Evolutionary conservation across 306 rosid genomes (phyloP).

Genomic region (Mimosa bimucronata): DNA sequence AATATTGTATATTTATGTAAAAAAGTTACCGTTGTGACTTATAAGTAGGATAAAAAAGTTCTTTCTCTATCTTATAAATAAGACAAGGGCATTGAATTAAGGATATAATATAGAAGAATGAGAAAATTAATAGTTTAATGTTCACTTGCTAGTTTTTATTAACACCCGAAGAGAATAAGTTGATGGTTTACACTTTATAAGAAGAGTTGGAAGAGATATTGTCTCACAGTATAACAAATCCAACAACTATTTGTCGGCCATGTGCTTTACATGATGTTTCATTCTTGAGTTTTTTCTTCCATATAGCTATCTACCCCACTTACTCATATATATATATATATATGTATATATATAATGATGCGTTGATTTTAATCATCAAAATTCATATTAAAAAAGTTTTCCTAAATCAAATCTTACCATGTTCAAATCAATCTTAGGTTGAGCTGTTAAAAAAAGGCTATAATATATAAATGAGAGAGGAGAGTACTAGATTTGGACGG

Average conservation of each 20-base stretch:
- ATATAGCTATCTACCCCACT: not conserved
- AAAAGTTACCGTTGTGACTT: too few species aligned
- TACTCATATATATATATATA: not conserved
- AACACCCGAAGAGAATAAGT: not conserved
- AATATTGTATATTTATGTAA: too few species aligned
- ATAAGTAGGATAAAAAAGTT: too few species aligned
- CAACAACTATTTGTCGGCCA: slow-evolving; percentile 42
- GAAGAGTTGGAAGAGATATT: slow-evolving; percentile 4
- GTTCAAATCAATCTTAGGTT: too few species aligned
- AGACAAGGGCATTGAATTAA: too few species aligned
- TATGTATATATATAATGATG: not conserved
- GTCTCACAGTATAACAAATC: slow-evolving; percentile 24
- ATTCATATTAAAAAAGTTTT: too few species aligned
- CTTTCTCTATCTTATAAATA: too few species aligned
- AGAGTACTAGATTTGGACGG: too few species aligned
- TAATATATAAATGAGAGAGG: too few species aligned
- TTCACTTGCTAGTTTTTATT: not conserved
- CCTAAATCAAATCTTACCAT: not conserved
- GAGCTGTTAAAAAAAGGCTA: too few species aligned
- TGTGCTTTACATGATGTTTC: slow-evolving; percentile 26
- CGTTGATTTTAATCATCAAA: too few species aligned
- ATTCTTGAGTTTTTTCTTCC: slow-evolving; percentile 15
- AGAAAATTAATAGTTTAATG: not conserved
- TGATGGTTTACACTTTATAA: not conserved
- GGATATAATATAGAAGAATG: too few species aligned